phyloP scores from a whole-genome alignment of 495 filamentous ascomycete genomes.

The Lepraria neglecta region DNA sequence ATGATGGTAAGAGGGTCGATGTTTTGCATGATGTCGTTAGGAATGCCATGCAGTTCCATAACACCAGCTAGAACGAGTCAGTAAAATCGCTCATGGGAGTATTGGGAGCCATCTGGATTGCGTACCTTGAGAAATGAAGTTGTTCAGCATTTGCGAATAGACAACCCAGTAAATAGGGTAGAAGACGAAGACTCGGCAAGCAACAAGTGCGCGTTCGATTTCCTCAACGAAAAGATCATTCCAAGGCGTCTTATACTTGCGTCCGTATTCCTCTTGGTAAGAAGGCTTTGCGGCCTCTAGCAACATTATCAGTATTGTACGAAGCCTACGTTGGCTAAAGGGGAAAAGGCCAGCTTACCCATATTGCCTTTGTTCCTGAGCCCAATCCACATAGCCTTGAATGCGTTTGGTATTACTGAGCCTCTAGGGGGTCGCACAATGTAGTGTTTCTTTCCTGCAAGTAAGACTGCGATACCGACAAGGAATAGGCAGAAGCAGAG shows the following conservation, averaged over 20 bases:
- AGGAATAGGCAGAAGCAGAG: slow-evolving; percentile 59
- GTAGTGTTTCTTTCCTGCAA: slow-evolving; percentile 53
- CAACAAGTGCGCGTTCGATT: slow-evolving; percentile 51
- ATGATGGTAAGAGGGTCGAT: slow-evolving; percentile 70
- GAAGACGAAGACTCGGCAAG: slow-evolving; percentile 56
- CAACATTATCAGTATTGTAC: slow-evolving; percentile 21
- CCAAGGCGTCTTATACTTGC: slow-evolving; percentile 42
- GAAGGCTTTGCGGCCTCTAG: slow-evolving; percentile 52
- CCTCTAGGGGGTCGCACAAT: slow-evolving; percentile 58
- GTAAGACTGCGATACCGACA: slow-evolving; percentile 46
- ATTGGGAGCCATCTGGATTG: background rate
- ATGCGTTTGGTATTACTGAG: slow-evolving; percentile 55
- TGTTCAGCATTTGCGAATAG: slow-evolving; percentile 28
- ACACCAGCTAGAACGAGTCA: slow-evolving; percentile 57
- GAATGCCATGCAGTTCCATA: slow-evolving; percentile 63
- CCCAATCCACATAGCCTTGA: slow-evolving; percentile 56
- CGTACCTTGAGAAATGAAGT: slow-evolving; percentile 47
- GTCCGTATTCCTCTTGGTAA: slow-evolving; percentile 45
- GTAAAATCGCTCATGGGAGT: background rate
- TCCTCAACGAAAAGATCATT: slow-evolving; percentile 60
- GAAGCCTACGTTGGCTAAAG: background rate
- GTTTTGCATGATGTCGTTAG: slow-evolving; percentile 75
- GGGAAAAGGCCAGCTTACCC: slow-evolving; percentile 13
- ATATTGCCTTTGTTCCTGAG: slow-evolving; percentile 39
- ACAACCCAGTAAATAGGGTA: slow-evolving; percentile 56